Conservation (phyloP, 805 yeast genomes). For the Saccharomycopsis microspora region DNA sequence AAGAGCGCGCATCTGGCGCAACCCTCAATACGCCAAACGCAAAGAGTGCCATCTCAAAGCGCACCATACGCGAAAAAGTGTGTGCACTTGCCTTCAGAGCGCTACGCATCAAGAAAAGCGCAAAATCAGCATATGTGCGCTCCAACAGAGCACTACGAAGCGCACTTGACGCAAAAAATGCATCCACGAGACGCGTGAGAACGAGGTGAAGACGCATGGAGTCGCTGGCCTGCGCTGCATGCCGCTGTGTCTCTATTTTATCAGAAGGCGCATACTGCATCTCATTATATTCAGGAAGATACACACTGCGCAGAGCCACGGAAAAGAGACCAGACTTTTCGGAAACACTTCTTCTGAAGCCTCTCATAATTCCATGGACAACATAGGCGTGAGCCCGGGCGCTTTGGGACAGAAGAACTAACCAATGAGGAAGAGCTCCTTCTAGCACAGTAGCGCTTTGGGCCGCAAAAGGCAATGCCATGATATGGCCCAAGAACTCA, state of each 20-base stretch:
- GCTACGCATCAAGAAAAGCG: conserved; percentile 41
- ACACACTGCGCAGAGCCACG: too few species aligned
- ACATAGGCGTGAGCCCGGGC: conserved; percentile 47
- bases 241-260: conserved; percentile 41
- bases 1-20: not conserved
- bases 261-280: conserved; percentile 91
- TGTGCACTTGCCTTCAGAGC: conserved; percentile 59
- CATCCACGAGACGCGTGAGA: conserved; percentile 55
- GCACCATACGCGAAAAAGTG: conserved; percentile 63
- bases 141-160: conserved; percentile 61
- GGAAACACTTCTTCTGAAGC: conserved; percentile 59
- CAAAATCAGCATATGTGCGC: conserved; percentile 50
- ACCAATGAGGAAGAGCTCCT: conserved; percentile 69
- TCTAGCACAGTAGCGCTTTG: conserved; percentile 44
- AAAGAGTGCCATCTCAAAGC: conserved; percentile 71
- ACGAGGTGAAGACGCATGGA: conserved; percentile 56
- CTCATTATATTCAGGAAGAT: conserved; percentile 39
- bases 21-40: conserved; percentile 44
- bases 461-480: conserved; percentile 57
- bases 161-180: conserved; percentile 71
- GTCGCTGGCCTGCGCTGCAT: conserved; percentile 36
- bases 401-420: conserved; percentile 59
- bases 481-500: conserved; percentile 38
- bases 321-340: conserved; percentile 52
- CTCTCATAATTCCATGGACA: conserved; percentile 53